Evolutionary conservation across 148 eudicot species (phyloP), one percentile per base, ranked within the genome.

Genomic region (Cornus controversa): DNA sequence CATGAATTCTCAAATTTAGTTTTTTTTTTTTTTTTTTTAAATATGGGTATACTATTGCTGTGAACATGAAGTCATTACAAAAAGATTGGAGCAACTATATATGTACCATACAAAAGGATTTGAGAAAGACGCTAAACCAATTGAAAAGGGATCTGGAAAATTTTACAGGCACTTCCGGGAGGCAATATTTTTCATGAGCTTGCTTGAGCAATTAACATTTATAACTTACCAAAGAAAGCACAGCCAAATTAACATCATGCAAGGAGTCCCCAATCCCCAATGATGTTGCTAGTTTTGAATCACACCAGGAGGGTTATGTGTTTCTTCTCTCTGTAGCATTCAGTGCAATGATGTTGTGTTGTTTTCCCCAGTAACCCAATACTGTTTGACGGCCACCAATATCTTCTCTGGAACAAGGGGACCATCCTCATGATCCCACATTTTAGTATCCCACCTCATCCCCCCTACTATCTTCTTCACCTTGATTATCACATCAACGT

Each of bases 351-450:
- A 90, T 73, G n/a, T n/a, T n/a, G 98, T 92, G 89, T 92, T 94
- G 74, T 77, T 84, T 57, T 80, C 92, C 40, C 84, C 94, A 0
- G 74, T 77, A 50, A 89, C 91, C 99, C 99, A 96, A 74, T 96
- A 96, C 63, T 85, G 89, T 83, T 96, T 96, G 22, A 96, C 99
- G 2, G 97, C 97, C 80, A 96, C 76, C 63, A 96, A 81, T 53
- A 96, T 79, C 81, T 96, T 96, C 86, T 96, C 92, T 0, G 93
- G 82, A 69, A 90, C 86, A 66, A 91, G 90, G 72, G 99, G 98
- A 23, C 99, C 99, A 24, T 96, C 97, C 73, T 96, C 99, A 15
- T 93, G 97, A 86, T 96, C 99, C 79, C 90, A 78, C 86, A 93
- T 80, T 77, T 90, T 88, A 2, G 91, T 77, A 47, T 87, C 89